phyloP scores from a whole-genome alignment of 495 filamentous ascomycete genomes.

The Penicillium parvum region DNA sequence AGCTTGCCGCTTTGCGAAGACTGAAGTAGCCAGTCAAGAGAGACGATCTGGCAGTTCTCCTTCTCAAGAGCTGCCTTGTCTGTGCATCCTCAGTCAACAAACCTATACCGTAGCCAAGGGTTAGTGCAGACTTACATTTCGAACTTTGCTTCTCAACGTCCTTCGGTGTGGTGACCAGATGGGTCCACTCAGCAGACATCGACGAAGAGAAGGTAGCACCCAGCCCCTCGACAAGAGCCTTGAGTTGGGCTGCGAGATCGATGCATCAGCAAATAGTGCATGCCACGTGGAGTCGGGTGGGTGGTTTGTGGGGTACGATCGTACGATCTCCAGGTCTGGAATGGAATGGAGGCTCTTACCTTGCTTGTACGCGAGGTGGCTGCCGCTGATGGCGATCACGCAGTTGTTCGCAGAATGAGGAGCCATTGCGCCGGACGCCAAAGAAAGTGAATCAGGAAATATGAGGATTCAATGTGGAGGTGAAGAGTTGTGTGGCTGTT shows the following conservation, averaged over 20 bases:
- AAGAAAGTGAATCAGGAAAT: neutral
- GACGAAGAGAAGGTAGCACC: slow-evolving; percentile 46
- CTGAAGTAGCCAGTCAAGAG: slow-evolving; percentile 57
- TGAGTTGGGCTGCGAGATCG: slow-evolving; percentile 31
- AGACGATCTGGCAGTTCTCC: slow-evolving; percentile 52
- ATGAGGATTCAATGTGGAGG: neutral
- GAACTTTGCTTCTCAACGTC: slow-evolving; percentile 47
- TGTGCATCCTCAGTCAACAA: slow-evolving; percentile 9
- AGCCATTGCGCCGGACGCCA: slow-evolving; percentile 18
- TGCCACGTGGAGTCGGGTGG: neutral
- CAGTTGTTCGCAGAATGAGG: slow-evolving; percentile 36
- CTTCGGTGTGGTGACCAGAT: slow-evolving; percentile 52
- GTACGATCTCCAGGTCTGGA: neutral
- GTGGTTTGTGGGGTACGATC: neutral
- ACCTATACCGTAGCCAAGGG: neutral
- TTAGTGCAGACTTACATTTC: slow-evolving; percentile 31
- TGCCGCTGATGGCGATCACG: slow-evolving; percentile 57
- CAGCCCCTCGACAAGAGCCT: slow-evolving; percentile 35
- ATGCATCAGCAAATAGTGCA: slow-evolving; percentile 30
- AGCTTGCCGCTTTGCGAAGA: slow-evolving; percentile 43
- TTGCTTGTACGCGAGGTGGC: slow-evolving; percentile 53
- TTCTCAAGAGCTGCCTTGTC: slow-evolving; percentile 47
- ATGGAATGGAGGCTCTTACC: slow-evolving; percentile 23
- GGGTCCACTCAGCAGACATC: slow-evolving; percentile 51
- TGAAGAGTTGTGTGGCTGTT: too few species aligned